Evolutionary conservation across 352 stramenopile species (phyloP).

Genomic region (Phytophthora podocarpi): DNA sequence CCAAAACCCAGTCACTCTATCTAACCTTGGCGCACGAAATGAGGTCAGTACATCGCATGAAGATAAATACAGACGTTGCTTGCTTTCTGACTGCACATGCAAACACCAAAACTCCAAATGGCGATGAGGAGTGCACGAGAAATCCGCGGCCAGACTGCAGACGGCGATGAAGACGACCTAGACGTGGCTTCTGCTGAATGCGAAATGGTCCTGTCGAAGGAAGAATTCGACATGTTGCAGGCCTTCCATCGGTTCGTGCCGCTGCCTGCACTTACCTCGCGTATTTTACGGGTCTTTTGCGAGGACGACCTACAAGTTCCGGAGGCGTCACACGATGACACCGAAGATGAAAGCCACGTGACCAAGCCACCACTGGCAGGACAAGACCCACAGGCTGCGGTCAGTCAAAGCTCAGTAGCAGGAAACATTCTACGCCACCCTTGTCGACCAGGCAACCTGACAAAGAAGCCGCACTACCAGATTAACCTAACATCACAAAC

Average conservation of each 20-base stretch:
- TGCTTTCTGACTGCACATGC: neutral
- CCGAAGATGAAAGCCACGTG: neutral
- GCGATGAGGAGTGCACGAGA: conserved; percentile 17
- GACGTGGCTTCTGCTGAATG: conserved; percentile 12
- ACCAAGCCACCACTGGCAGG: neutral
- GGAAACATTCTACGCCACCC: conserved; percentile 35
- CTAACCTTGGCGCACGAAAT: too few species aligned
- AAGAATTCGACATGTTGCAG: conserved; percentile 64
- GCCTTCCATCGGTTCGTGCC: conserved; percentile 60
- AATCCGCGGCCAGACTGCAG: conserved; percentile 4
- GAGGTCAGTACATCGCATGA: conserved; percentile 8
- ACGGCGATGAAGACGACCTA: conserved; percentile 13
- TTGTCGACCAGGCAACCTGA: conserved; percentile 38
- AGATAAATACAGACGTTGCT: conserved; percentile 9
- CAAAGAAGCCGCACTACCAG: conserved; percentile 49
- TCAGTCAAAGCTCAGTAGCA: conserved; percentile 13
- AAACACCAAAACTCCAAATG: neutral
- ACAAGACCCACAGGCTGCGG: neutral
- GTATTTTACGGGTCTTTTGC: conserved; percentile 56
- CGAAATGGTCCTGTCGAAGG: conserved; percentile 55
- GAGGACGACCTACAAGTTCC: conserved; percentile 61
- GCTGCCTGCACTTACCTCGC: conserved; percentile 53
- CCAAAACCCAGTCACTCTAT: too few species aligned
- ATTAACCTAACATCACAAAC: conserved; percentile 45
- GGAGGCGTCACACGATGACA: conserved; percentile 15